phyloP scores from a whole-genome alignment of 2,329 filamentous ascomycete species.

The Akanthomyces uredinophilus region DNA sequence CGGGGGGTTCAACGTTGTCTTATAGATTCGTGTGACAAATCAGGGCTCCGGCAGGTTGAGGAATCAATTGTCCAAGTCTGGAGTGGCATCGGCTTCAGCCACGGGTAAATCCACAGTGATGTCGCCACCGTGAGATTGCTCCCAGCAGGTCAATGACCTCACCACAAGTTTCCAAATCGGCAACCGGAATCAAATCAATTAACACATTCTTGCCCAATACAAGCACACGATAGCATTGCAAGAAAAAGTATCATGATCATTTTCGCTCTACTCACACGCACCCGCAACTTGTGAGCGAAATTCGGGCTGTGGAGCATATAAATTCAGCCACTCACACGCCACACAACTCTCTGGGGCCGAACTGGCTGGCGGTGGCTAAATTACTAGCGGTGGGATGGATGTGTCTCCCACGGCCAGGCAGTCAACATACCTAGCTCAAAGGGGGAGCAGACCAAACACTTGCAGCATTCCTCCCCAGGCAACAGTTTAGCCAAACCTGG shows the following conservation, averaged over 20 bases:
- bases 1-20: neutral
- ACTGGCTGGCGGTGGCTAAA: neutral
- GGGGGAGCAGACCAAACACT: slow-evolving; percentile 6
- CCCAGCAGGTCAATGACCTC: neutral
- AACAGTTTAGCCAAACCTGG: slow-evolving; percentile 9
- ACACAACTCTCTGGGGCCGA: neutral
- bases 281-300: neutral
- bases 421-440: slow-evolving; percentile 13
- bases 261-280: neutral
- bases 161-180: neutral
- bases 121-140: slow-evolving; percentile 4
- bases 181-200: too few relatives aligned
- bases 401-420: slow-evolving; percentile 6
- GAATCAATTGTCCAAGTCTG: slow-evolving; percentile 6
- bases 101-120: slow-evolving; percentile 2
- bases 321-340: slow-evolving; percentile 8
- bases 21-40: slow-evolving; percentile 12
- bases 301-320: neutral
- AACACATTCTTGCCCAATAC: neutral
- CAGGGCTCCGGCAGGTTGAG: slow-evolving; percentile 4
- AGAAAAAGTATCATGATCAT: neutral
- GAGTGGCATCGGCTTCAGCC: slow-evolving; percentile 1
- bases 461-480: slow-evolving; percentile 10
- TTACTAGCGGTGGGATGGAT: slow-evolving; percentile 14
- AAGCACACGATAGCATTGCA: neutral